These are phyloP conservation scores for Oemleria cerasiformis DNA, from an alignment of 306 rosid species.

Conservation along the genomic window DNA sequence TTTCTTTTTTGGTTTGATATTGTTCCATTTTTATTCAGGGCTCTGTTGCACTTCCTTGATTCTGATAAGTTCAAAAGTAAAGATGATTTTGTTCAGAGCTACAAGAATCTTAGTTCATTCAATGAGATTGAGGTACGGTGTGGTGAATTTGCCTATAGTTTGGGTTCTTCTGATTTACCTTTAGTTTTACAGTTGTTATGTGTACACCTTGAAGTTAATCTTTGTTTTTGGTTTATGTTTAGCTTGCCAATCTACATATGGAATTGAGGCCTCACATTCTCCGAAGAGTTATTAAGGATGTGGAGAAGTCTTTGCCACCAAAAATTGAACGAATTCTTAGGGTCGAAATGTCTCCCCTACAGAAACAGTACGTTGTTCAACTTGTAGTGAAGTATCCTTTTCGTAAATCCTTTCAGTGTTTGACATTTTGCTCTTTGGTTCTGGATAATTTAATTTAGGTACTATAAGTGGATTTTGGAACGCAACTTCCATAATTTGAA, in stretches of 20 bases:
- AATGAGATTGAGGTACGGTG: slow-evolving; percentile 82
- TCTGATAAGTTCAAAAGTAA: slow-evolving; percentile 76
- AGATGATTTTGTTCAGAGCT: slow-evolving; percentile 94
- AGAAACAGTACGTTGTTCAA: slow-evolving; percentile 75
- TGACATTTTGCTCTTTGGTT: slow-evolving; percentile 22
- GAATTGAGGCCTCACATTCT: slow-evolving; percentile 98
- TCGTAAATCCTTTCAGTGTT: slow-evolving; percentile 5
- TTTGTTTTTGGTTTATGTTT: slow-evolving; percentile 17
- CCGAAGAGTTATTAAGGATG: slow-evolving; percentile 95
- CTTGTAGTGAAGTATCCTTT: slow-evolving; percentile 10
- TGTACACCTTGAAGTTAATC: slow-evolving; percentile 7
- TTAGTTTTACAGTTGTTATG: slow-evolving; percentile 14
- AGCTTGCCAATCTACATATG: slow-evolving; percentile 99
- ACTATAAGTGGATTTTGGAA: slow-evolving; percentile 99
- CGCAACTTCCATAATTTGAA: slow-evolving; percentile 96
- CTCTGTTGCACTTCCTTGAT: slow-evolving; percentile 97
- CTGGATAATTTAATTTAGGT: slow-evolving; percentile 49
- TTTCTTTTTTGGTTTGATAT: not conserved
- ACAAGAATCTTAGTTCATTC: slow-evolving; percentile 96
- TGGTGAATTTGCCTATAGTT: not conserved
- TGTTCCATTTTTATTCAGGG: slow-evolving; percentile 47
- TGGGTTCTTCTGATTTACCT: slow-evolving; percentile 3
- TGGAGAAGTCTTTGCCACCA: slow-evolving; percentile 98
- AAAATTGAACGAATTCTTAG: slow-evolving; percentile 97
- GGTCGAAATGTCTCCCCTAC: slow-evolving; percentile 99